A percentile compares a stretch with the other conserved stretches of the same genome.
Conservation (phyloP, 2,329 filamentous ascomycete genomes). For the Arthrobotrys megalospora region DNA sequence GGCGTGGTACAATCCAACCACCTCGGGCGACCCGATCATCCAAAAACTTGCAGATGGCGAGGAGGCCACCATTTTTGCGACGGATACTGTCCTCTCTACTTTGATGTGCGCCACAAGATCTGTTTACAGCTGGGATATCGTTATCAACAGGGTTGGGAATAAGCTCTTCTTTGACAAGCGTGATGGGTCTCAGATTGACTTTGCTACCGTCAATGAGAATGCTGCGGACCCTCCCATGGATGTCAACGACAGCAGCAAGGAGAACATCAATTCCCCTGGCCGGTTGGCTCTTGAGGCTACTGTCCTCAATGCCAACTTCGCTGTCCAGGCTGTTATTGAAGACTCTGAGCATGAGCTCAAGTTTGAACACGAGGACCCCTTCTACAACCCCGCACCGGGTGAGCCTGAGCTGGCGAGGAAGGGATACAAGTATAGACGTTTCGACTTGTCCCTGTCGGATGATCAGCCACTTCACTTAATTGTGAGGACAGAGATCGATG, state of each 20-base stretch:
- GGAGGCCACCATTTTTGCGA: slow-evolving; percentile 96
- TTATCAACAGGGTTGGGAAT: slow-evolving; percentile 91
- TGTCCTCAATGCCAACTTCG: slow-evolving; percentile 99
- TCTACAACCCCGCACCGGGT: slow-evolving; percentile 95
- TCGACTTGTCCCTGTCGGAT: slow-evolving; percentile 94
- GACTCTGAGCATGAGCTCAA: slow-evolving; percentile 82
- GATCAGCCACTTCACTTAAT: slow-evolving; percentile 94
- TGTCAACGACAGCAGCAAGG: slow-evolving; percentile 90
- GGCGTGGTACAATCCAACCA: slow-evolving; percentile 97
- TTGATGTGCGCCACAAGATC: slow-evolving; percentile 98
- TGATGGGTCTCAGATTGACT: slow-evolving; percentile 91
- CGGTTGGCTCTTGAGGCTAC: slow-evolving; percentile 97
- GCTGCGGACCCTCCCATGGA: slow-evolving; percentile 94
- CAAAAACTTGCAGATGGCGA: slow-evolving; percentile 96
- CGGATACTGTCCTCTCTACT: slow-evolving; percentile 97
- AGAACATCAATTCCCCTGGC: slow-evolving; percentile 91
- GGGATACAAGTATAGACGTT: slow-evolving; percentile 97
- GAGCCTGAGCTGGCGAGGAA: slow-evolving; percentile 94
- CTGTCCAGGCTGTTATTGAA: slow-evolving; percentile 93
- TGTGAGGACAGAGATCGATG: slow-evolving; percentile 95
- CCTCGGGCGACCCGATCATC: slow-evolving; percentile 94
- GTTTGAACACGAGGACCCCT: slow-evolving; percentile 92
- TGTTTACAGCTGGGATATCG: slow-evolving; percentile 98
- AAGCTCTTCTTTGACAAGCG: slow-evolving; percentile 99
- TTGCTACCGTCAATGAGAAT: slow-evolving; percentile 99